Evolutionary conservation across 108 stramenopile genomes (phyloP).

Genomic region (Epipyxis sp.): DNA sequence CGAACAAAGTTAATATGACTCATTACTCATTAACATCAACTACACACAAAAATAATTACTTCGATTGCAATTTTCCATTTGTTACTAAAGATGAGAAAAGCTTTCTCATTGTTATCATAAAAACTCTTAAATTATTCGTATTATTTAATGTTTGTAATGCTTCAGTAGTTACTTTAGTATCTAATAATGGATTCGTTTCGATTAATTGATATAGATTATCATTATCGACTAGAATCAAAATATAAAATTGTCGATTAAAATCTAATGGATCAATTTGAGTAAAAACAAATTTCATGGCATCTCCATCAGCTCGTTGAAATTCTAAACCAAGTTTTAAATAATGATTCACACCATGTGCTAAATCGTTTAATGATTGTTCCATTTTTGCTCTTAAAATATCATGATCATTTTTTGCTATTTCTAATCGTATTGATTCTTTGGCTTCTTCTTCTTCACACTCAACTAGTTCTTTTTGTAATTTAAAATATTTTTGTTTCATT

Average conservation of each 20-base stretch:
- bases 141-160: not conserved
- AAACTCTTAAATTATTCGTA: not conserved
- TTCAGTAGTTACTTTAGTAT: not conserved
- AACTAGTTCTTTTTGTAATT: not conserved
- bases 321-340: slow-evolving; percentile 11
- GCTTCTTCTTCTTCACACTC: not conserved
- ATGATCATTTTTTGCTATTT: not conserved
- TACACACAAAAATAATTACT: too few species aligned
- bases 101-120: not conserved
- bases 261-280: slow-evolving; percentile 24
- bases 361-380: slow-evolving; percentile 2
- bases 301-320: slow-evolving; percentile 18
- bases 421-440: not conserved
- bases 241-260: not conserved
- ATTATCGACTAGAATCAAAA: slow-evolving; percentile 19
- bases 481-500: not conserved
- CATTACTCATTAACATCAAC: too few species aligned
- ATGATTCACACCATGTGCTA: not conserved
- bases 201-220: slow-evolving; percentile 23
- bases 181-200: slow-evolving; percentile 5
- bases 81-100: too few species aligned
- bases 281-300: slow-evolving; percentile 30
- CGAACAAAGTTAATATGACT: too few species aligned
- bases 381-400: not conserved
- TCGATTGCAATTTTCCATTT: too few species aligned